A percentile compares a stretch with the other conserved stretches of the same genome.
These are phyloP conservation scores for Reticulascus tulasneorum DNA, from an alignment of 2,329 filamentous ascomycete species.

Conservation along the genomic window DNA sequence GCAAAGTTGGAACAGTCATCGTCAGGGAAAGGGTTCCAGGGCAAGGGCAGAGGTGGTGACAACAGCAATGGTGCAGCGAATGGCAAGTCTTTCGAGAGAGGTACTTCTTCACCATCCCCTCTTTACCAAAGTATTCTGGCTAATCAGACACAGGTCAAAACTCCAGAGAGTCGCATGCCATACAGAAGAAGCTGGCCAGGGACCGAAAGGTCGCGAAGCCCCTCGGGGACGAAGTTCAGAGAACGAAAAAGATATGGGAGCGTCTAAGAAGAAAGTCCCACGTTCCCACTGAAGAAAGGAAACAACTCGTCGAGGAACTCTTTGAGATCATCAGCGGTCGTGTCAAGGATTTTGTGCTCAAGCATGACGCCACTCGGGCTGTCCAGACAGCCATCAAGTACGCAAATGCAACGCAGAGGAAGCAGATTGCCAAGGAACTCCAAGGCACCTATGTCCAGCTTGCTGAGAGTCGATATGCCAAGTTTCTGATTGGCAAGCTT, in stretches of 20 bases:
- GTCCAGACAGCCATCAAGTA: conserved; percentile 98
- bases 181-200: conserved; percentile 82
- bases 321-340: conserved; percentile 88
- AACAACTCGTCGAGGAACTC: conserved; percentile 81
- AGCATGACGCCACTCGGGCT: conserved; percentile 95
- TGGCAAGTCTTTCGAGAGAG: conserved; percentile 38
- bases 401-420: conserved; percentile 76
- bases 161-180: conserved; percentile 83
- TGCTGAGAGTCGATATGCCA: conserved; percentile 93
- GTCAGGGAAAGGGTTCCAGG: conserved; percentile 25
- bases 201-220: conserved; percentile 93
- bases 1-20: conserved; percentile 35
- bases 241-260: conserved; percentile 97
- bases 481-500: conserved; percentile 94
- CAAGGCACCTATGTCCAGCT: conserved; percentile 79
- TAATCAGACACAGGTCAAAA: conserved; percentile 46
- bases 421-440: conserved; percentile 81
- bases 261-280: conserved; percentile 87
- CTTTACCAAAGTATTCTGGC: neutral
- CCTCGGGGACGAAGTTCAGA: conserved; percentile 80
- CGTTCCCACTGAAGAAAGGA: conserved; percentile 83
- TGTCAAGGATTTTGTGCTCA: conserved; percentile 94
- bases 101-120: conserved; percentile 23
- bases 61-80: conserved; percentile 25
- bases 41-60: conserved; percentile 19